phyloP scores from a whole-genome alignment of 2,329 filamentous ascomycete genomes.

The Pseudocercospora eumusae region DNA sequence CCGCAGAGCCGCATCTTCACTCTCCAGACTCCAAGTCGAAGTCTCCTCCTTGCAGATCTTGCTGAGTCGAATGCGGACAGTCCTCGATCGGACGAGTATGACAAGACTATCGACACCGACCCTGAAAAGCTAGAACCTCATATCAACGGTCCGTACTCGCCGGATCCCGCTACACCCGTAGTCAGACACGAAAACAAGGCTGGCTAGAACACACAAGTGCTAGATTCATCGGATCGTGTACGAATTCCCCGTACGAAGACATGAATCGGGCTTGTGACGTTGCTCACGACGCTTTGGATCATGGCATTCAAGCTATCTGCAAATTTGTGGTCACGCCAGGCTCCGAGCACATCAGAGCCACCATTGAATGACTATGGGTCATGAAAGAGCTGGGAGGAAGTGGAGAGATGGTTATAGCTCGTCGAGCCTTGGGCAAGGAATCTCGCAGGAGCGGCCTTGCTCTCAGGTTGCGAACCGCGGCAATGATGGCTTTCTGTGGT shows the following conservation, averaged over 20 bases:
- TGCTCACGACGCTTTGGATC: conserved; percentile 83
- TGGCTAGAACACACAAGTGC: conserved; percentile 98
- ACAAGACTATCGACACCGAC: conserved; percentile 95
- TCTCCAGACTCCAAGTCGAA: too few relatives aligned
- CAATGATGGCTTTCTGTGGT: too few relatives aligned
- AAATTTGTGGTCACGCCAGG: conserved; percentile 94
- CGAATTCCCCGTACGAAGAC: conserved; percentile 85
- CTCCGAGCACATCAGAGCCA: conserved; percentile 94
- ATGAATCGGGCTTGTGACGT: conserved; percentile 93
- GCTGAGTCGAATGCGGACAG: conserved; percentile 80
- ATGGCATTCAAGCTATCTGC: conserved; percentile 91
- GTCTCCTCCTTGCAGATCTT: conserved; percentile 74
- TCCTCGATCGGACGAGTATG: conserved; percentile 86
- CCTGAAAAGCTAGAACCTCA: conserved; percentile 92
- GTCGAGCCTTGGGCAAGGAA: too few relatives aligned
- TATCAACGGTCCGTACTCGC: conserved; percentile 98
- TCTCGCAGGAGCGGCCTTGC: too few relatives aligned
- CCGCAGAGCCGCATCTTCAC: background rate
- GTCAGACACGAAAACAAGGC: conserved; percentile 87
- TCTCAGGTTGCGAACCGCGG: too few relatives aligned
- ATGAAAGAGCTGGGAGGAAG: too few relatives aligned
- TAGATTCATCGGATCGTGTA: conserved; percentile 96
- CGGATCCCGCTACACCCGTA: conserved; percentile 92
- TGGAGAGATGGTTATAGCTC: too few relatives aligned
- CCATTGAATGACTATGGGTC: too few relatives aligned